Evolutionary conservation across 768 basidiomycete species (phyloP).

Genomic region (Atractiella rhizophila): DNA sequence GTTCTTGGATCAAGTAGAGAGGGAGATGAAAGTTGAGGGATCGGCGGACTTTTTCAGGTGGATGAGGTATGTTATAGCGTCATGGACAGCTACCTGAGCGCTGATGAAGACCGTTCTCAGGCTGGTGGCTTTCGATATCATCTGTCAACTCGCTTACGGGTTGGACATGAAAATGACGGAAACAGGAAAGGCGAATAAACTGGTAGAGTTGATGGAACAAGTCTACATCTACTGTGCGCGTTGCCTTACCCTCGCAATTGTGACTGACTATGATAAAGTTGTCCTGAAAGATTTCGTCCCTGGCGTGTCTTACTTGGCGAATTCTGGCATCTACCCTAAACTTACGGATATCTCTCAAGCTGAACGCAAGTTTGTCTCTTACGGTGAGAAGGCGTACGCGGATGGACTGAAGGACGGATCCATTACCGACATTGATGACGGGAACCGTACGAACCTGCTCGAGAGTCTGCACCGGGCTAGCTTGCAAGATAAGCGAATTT

Average conservation of each 20-base stretch:
- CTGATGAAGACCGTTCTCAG: too few species aligned
- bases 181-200: not conserved
- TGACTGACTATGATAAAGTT: not conserved
- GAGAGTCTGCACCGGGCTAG: not conserved
- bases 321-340: not conserved
- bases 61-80: too few species aligned
- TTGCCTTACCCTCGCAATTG: not conserved
- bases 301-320: not conserved
- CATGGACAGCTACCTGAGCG: too few species aligned
- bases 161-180: not conserved
- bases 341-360: not conserved
- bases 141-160: not conserved
- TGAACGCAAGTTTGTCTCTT: not conserved
- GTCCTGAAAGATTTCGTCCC: not conserved
- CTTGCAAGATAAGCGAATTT: not conserved
- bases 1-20: not conserved
- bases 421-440: not conserved
- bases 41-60: not conserved
- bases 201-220: not conserved
- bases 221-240: not conserved
- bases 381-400: not conserved
- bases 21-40: not conserved
- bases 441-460: not conserved
- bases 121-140: not conserved
- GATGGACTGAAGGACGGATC: not conserved